Evolutionary conservation across 225 moss, liverwort and hornwort genomes (phyloP), one percentile per base, ranked within the genome.

Genomic region (Thuidium tamariscinum): DNA sequence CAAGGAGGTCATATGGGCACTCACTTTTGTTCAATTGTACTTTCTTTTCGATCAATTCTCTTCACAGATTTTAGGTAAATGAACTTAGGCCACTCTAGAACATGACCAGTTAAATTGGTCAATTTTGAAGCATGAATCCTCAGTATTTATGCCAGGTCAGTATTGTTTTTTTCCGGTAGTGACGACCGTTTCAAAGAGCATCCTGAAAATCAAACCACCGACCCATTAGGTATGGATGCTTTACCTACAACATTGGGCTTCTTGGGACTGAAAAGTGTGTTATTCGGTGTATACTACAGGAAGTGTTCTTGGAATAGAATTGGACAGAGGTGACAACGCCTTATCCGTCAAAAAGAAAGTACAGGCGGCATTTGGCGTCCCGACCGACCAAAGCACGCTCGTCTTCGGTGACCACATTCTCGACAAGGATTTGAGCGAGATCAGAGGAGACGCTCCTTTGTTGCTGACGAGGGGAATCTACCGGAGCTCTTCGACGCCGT

Each of bases 321-420:
- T 97, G 85, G 97, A 96, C 91, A 88, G 97, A 87, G 97, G 95
- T 23, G 97, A 97, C 82, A 95, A 97, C 83, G 97, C 91, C 5
- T 91, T 95, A 22, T 92, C 95, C 3, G 96, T 97, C 78, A 97
- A 97, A 86, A 97, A 97, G 85, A 97, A 95, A 83, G 95, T 97
- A 19, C 97, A 97, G 69, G 96, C 94, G 36, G 95, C 92, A 48
- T 92, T 97, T 39, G 95, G 94, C 60, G 93, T 97, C n/a, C 97
- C 96, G 2, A 97, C 97, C 29, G 97, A 97, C 12, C 96, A 97
- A 73, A 96, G 96, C 65, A 93, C 92, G 44, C 89, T 97, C 25
- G 85, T 93, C 5, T 96, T 91, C 21, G 96, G 96, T 29, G 96
- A 97, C 77, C 96, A 92, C 85, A 65, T 96, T 49, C 84, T 97